These are phyloP conservation scores for Aspergillus mulundensis DNA, from an alignment of 495 filamentous ascomycete genomes.

Conservation along the genomic window DNA sequence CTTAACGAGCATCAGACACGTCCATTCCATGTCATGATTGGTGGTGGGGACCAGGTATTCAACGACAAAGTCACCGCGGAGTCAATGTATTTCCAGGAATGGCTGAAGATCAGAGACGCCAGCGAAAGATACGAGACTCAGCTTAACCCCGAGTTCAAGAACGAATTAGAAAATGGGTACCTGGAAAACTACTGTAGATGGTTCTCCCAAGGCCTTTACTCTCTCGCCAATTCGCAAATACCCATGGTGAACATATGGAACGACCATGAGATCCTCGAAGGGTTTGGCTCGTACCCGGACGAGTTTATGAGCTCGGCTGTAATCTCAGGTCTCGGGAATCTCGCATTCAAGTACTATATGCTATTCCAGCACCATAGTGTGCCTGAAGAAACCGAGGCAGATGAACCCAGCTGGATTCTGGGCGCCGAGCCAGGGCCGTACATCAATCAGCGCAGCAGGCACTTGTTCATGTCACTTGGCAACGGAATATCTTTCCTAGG, in stretches of 20 bases:
- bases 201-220: conserved; percentile 95
- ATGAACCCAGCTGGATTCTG: conserved; percentile 89
- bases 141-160: conserved; percentile 72
- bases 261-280: conserved; percentile 97
- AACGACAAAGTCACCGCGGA: conserved; percentile 79
- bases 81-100: conserved; percentile 69
- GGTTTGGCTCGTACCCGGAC: conserved; percentile 88
- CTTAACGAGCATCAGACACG: conserved; percentile 87
- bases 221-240: conserved; percentile 87
- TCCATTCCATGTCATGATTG: conserved; percentile 98
- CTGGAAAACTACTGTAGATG: conserved; percentile 80
- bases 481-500: conserved; percentile 75
- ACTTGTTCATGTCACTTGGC: conserved; percentile 80
- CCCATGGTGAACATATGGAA: conserved; percentile 99
- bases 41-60: conserved; percentile 95
- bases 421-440: conserved; percentile 81
- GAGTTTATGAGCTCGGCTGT: conserved; percentile 90
- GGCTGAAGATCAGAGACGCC: conserved; percentile 77
- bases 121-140: conserved; percentile 69
- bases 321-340: conserved; percentile 80
- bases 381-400: conserved; percentile 66
- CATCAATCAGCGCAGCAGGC: conserved; percentile 80
- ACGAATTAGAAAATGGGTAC: conserved; percentile 83
- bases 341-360: conserved; percentile 98
- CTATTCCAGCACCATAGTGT: conserved; percentile 95